Evolutionary conservation across 2,329 filamentous ascomycete species (phyloP), one percentile per base, ranked within the genome.

Genomic region (Phaeophleospora eucalypticola): DNA sequence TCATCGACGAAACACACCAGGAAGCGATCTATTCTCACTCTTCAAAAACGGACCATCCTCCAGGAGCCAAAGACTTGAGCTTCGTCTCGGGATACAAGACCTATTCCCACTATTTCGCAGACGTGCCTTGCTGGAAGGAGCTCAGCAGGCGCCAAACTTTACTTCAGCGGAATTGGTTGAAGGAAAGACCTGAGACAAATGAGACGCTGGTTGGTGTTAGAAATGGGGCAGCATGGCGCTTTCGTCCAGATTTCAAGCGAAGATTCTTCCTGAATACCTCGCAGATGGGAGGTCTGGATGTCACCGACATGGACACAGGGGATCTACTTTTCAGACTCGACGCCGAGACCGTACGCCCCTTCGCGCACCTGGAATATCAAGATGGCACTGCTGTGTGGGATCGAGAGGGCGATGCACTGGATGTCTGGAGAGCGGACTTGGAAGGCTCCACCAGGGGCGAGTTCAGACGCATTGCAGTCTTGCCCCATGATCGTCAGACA

Each of bases 281-380:
- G 3, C 70, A 74, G 35, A 58, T 59, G 12, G 72, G 71, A n/a
- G 72, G 71, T 1, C 46, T 75, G 32, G 66, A 68, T 42, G 71
- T 75, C 34, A 72, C 68, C 4, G 70, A 72, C 51, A 73, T 75
- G 68, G 71, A 75, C 37, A 64, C 65, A 14, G 71, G 71, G 9
- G 48, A 51, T 3, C 56, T 67, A 14, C 56, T 75, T 4, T 75
- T 71, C 69, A 57, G 60, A 9, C 41, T 64, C 18, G 40, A 50
- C 6, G 35, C 15, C 18, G 45, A 49, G 10, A 40, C 41, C 45
- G 71, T 74, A 24, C 63, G 70, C 10, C 65, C 67, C 3, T 73
- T 68, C 45, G 72, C 72, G 1, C 72, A 74, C 57, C 56, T 75
- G 9, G 72, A 75, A 43, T 75, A 75, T 44, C 65, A 73, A 46